These are phyloP conservation scores for Colletotrichum sp. DNA, from an alignment of 2,329 filamentous ascomycete species.

Conservation along the genomic window DNA sequence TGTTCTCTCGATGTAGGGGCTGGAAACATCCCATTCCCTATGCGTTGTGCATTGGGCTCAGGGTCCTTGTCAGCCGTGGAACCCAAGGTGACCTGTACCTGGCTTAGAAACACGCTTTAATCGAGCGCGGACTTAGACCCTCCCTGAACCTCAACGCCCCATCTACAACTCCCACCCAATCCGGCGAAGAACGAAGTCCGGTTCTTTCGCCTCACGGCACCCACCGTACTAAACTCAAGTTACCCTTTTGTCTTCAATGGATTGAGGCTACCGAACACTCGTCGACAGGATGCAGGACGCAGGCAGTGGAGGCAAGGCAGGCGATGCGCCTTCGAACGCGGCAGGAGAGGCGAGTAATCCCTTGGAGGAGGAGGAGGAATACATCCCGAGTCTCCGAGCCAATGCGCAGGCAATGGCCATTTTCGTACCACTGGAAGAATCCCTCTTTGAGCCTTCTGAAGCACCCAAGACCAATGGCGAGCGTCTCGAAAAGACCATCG, in stretches of 20 bases:
- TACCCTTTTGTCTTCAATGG: not conserved
- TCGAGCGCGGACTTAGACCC: not conserved
- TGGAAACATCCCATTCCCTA: not conserved
- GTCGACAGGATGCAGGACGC: not conserved
- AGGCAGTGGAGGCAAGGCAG: not conserved
- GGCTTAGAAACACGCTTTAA: not conserved
- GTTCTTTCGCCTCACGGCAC: not conserved
- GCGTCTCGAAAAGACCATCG: conserved; percentile 30
- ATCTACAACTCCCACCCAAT: not conserved
- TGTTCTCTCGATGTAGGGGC: not conserved
- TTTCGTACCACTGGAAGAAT: conserved; percentile 36
- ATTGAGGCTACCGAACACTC: not conserved
- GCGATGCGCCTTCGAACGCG: not conserved
- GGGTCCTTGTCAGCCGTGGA: not conserved
- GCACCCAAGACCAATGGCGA: conserved; percentile 30
- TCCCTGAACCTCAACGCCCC: not conserved
- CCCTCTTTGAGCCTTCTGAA: conserved; percentile 30
- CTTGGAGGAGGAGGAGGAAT: conserved; percentile 2
- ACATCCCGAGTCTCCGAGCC: conserved; percentile 29
- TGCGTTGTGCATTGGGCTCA: not conserved
- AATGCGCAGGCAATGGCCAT: conserved; percentile 23
- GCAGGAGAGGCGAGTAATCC: not conserved
- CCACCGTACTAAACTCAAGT: not conserved
- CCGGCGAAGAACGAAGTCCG: not conserved
- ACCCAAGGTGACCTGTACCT: not conserved